Evolutionary conservation across 164 flowering plant species (phyloP).

Genomic region (Akebia trifoliata): DNA sequence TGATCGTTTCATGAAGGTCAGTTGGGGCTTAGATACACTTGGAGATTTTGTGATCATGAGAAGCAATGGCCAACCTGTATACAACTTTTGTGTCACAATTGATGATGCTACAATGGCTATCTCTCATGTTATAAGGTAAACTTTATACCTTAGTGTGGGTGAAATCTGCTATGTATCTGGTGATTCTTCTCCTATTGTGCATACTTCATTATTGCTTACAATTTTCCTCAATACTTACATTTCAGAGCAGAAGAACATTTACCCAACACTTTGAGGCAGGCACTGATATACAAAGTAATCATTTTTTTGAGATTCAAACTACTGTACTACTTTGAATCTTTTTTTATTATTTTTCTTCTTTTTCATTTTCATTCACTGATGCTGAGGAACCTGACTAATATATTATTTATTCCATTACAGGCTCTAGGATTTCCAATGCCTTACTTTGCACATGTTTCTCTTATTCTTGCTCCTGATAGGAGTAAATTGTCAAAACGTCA

Average conservation of each 20-base stretch:
- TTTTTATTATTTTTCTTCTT: not conserved
- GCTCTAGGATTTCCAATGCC: conserved; percentile 94
- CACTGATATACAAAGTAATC: conserved; percentile 77
- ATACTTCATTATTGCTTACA: not conserved
- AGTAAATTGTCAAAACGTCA: conserved; percentile 95
- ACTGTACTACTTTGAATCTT: too few relatives aligned
- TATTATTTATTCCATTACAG: conserved; percentile 31
- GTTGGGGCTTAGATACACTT: conserved; percentile 82
- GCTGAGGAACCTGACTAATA: conserved; percentile 5
- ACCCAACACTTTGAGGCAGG: conserved; percentile 91
- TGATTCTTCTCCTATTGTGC: not conserved
- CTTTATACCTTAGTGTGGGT: not conserved
- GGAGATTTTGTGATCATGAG: conserved; percentile 96
- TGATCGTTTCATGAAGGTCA: conserved; percentile 76
- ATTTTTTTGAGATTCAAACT: too few relatives aligned
- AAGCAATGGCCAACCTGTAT: conserved; percentile 96
- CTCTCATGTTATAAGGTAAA: conserved; percentile 92
- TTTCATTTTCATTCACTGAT: conserved; percentile 2
- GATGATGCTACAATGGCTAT: conserved; percentile 99
- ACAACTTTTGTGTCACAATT: conserved; percentile 95
- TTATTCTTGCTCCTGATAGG: conserved; percentile 95
- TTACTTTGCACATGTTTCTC: conserved; percentile 88
- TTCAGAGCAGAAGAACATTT: conserved; percentile 96
- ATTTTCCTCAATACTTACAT: conserved; percentile 16
- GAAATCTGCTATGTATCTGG: not conserved